Conservation (phyloP, 306 rosid species). For the Castanea sativa region DNA sequence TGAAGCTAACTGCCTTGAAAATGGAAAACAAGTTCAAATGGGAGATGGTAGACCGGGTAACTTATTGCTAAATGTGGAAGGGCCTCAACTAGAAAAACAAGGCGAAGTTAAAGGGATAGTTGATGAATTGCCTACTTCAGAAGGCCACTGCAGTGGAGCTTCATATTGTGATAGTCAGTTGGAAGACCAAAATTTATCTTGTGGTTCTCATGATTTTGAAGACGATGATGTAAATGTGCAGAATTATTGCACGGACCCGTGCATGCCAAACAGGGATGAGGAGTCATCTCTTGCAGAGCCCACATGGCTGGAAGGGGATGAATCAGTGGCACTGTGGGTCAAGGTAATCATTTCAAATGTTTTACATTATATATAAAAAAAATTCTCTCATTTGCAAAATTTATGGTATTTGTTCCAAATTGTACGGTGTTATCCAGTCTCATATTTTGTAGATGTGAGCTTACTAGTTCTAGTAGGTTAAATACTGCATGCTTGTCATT, state of each 20-base stretch:
- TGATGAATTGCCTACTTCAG: conserved; percentile 37
- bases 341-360: conserved; percentile 55
- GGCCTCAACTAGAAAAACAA: conserved; percentile 39
- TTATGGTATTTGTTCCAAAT: background rate
- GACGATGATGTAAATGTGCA: conserved; percentile 45
- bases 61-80: conserved; percentile 38
- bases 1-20: conserved; percentile 45
- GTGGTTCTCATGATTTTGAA: conserved; percentile 52
- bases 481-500: background rate
- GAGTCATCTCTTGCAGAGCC: conserved; percentile 71
- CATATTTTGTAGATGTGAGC: background rate
- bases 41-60: conserved; percentile 37
- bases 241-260: conserved; percentile 35
- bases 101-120: conserved; percentile 35
- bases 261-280: conserved; percentile 58
- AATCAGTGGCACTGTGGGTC: conserved; percentile 90
- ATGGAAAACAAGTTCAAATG: conserved; percentile 36
- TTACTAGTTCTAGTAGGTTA: background rate
- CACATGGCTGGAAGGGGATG: conserved; percentile 84
- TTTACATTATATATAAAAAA: background rate
- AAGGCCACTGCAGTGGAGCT: conserved; percentile 50
- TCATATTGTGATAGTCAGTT: conserved; percentile 43
- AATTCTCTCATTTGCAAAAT: background rate
- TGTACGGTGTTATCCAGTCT: conserved; percentile 2
- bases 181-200: conserved; percentile 47